Evolutionary conservation across 352 stramenopile genomes (phyloP), one percentile per base, ranked within the genome.

Genomic region (Globisporangium abappressorium): DNA sequence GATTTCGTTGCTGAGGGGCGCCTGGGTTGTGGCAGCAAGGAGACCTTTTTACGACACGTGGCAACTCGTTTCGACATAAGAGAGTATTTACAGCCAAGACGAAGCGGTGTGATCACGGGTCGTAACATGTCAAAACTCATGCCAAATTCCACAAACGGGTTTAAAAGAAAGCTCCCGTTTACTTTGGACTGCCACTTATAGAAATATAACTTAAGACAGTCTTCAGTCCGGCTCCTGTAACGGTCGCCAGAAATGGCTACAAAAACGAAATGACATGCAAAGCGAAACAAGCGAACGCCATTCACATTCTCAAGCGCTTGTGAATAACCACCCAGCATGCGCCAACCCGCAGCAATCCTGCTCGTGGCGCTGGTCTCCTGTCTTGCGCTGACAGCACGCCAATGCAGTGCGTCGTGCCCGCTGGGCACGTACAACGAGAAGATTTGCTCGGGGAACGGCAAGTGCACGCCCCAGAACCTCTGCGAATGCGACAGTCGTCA

Each of bases 401-500:
- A 14, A 0, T 41, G 68, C 67, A 24, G 38, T 4, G 73, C 71
- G 11, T 69, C 76, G 6, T 91, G 83, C 63, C 70, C 83, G 4
- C 74, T 74, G 5, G 81, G 81, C 5, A 68, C 58, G 11, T 81
- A 79, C 70, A 90, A 86, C 22, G 69, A 70, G 43, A 79, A 78
- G 60, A 88, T 89, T 56, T 92, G 84, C 65, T 85, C 81, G 12
- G 84, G 81, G 0, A 73, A 89, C 43, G 84, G 81, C 24, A 68
- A 33, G 5, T 92, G 84, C 68, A 89, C 72, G 28, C 57, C 54
- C 2, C 66, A 62, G 26, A 88, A 87, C 68, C 70, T 76, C 56
- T 92, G 84, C 61, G 69, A 67, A 15, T 92, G 84, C 57, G 84
- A 92, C 67, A 64, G n/a, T 14, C 72, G 71, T 7, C 77, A 89